Evolutionary conservation across 1,284 basidiomycete genomes (phyloP).

Genomic region (Malassezia obtusa): DNA sequence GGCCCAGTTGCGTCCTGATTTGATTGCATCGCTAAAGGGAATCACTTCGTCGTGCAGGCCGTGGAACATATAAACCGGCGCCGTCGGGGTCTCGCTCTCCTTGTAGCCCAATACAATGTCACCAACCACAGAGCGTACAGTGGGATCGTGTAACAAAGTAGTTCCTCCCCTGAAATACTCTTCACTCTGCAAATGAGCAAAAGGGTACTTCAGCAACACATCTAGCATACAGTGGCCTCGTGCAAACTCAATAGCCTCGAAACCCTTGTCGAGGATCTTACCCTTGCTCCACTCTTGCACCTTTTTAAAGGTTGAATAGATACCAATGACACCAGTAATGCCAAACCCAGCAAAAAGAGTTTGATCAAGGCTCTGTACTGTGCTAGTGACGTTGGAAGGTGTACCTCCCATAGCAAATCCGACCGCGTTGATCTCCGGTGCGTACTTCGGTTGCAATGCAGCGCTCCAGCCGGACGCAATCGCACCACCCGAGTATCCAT

Average conservation of each 20-base stretch:
- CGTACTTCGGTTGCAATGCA: constrained; percentile 22
- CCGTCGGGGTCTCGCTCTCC: constrained; percentile 16
- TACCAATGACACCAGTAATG: constrained; percentile 26
- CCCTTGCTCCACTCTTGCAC: constrained; percentile 17
- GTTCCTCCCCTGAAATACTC: neutral
- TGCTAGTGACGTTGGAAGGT: constrained; percentile 25
- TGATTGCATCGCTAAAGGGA: constrained; percentile 17
- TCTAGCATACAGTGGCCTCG: constrained; percentile 3
- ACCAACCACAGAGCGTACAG: neutral
- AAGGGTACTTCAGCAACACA: constrained; percentile 4
- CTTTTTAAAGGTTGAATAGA: constrained; percentile 19
- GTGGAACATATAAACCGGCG: constrained; percentile 31
- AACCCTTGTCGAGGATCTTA: constrained; percentile 15
- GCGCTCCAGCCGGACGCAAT: constrained; percentile 36
- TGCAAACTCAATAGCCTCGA: constrained; percentile 5
- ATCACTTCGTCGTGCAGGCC: constrained; percentile 31
- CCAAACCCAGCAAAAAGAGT: constrained; percentile 30
- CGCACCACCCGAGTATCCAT: constrained; percentile 41
- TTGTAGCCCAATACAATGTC: neutral
- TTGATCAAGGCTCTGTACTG: neutral
- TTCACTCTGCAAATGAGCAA: neutral
- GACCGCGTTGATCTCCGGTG: constrained; percentile 25
- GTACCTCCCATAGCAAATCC: constrained; percentile 30
- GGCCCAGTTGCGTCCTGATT: neutral
- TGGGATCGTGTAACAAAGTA: neutral